Evolutionary conservation across 2,329 filamentous ascomycete genomes (phyloP).

Genomic region (Cercospora canescens): DNA sequence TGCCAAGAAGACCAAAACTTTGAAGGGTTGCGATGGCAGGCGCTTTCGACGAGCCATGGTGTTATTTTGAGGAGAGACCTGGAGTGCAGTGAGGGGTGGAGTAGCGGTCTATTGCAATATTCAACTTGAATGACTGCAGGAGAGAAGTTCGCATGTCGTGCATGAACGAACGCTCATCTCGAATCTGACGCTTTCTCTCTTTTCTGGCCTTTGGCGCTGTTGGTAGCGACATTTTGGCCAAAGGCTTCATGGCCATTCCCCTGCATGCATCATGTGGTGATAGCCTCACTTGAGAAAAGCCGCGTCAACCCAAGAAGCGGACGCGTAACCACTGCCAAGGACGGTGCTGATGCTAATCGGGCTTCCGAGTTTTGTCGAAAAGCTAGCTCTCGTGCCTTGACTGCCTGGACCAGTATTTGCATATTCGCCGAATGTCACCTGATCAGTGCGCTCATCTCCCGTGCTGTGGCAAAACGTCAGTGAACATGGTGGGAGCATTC

Average conservation of each 20-base stretch:
- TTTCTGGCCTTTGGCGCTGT: neutral
- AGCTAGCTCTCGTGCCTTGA: constrained; percentile 54
- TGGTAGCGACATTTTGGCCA: neutral
- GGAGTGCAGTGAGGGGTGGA: no score
- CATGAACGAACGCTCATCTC: no score
- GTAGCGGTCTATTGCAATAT: no score
- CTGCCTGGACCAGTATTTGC: constrained; percentile 60
- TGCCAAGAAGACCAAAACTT: no score
- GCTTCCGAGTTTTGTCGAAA: constrained; percentile 43
- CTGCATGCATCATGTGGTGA: neutral
- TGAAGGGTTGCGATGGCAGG: no score
- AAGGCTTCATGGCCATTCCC: neutral
- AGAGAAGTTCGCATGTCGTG: no score
- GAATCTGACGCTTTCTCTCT: no score
- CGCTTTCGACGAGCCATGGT: no score
- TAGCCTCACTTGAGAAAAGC: neutral
- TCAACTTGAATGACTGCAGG: no score
- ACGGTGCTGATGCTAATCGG: constrained; percentile 48
- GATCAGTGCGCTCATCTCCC: constrained; percentile 49
- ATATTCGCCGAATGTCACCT: constrained; percentile 61
- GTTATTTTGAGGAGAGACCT: no score
- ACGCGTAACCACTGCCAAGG: constrained; percentile 46
- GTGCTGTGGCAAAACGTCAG: constrained; percentile 15
- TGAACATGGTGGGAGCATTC: neutral
- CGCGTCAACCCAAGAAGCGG: constrained; percentile 43